Evolutionary conservation across 2,329 filamentous ascomycete species (phyloP).

Genomic region (Emydomyces testavorans): DNA sequence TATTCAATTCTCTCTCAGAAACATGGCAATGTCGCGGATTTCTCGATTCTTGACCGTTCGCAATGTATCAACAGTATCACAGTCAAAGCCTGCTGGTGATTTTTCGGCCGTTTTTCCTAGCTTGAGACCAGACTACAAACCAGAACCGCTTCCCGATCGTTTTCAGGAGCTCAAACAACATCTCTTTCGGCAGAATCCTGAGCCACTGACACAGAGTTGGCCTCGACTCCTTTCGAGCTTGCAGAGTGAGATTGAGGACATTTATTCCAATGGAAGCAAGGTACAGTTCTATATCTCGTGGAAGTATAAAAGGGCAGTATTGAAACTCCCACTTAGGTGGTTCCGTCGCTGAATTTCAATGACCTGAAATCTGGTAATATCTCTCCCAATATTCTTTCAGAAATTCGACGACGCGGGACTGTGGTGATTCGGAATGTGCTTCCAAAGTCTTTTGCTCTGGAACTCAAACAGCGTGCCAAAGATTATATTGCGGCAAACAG

Average conservation of each 20-base stretch:
- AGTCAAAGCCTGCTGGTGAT: constrained; percentile 35
- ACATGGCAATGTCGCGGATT: neutral
- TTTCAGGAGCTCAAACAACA: constrained; percentile 33
- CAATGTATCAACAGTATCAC: constrained; percentile 16
- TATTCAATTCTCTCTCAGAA: neutral
- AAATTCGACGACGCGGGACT: constrained; percentile 47
- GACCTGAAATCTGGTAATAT: constrained; percentile 32
- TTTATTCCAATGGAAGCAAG: constrained; percentile 32
- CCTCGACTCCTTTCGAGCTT: constrained; percentile 32
- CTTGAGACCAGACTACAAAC: constrained; percentile 33
- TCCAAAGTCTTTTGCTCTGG: constrained; percentile 49
- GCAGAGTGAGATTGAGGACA: constrained; percentile 32
- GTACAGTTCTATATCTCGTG: constrained; percentile 21
- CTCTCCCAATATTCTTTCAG: constrained; percentile 30
- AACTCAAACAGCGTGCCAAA: constrained; percentile 53
- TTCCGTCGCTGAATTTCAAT: constrained; percentile 34
- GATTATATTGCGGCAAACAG: constrained; percentile 43
- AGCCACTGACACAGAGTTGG: constrained; percentile 33
- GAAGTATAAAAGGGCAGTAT: neutral
- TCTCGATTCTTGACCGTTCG: neutral
- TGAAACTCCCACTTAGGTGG: constrained; percentile 22
- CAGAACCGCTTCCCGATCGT: constrained; percentile 33
- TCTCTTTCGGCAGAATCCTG: constrained; percentile 32
- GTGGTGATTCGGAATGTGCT: constrained; percentile 57
- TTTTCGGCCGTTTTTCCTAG: constrained; percentile 41